Evolutionary conservation across 371 early-diverging fungal species (phyloP).

Genomic region (Mortierella sp.): DNA sequence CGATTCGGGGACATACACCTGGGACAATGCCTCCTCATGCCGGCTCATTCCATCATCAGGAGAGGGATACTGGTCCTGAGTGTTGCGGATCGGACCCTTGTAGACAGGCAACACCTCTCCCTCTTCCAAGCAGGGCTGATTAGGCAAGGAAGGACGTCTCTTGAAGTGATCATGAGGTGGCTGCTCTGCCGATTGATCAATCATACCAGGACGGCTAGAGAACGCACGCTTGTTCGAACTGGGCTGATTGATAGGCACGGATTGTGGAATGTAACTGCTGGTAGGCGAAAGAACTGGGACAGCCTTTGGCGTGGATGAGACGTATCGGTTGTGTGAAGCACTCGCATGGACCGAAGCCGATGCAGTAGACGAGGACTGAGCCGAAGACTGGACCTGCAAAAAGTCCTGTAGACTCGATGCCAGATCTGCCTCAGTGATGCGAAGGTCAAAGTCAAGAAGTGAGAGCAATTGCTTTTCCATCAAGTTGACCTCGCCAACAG

Average conservation of each 20-base stretch:
- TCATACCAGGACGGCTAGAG: slow-evolving; percentile 3
- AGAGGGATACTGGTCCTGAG: slow-evolving; percentile 46
- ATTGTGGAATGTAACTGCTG: slow-evolving; percentile 32
- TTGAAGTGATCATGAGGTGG: slow-evolving; percentile 39
- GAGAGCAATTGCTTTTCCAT: slow-evolving; percentile 86
- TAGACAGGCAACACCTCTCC: slow-evolving; percentile 48
- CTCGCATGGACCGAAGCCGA: not conserved
- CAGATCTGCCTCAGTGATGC: slow-evolving; percentile 54
- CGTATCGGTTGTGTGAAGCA: slow-evolving; percentile 15
- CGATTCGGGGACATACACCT: no score
- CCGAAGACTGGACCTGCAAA: slow-evolving; percentile 24
- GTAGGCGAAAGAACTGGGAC: slow-evolving; percentile 32
- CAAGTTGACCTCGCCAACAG: slow-evolving; percentile 79
- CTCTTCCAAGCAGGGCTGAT: slow-evolving; percentile 50
- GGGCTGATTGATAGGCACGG: slow-evolving; percentile 31
- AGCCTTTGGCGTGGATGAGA: slow-evolving; percentile 6
- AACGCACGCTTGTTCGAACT: slow-evolving; percentile 45
- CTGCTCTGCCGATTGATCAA: slow-evolving; percentile 1
- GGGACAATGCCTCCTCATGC: no score
- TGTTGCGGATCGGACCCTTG: slow-evolving; percentile 34
- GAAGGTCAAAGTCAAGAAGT: slow-evolving; percentile 63
- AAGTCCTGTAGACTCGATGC: slow-evolving; percentile 43
- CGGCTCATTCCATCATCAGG: slow-evolving; percentile 30
- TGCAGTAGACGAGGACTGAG: not conserved
- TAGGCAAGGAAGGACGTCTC: slow-evolving; percentile 47